Conservation (phyloP, 129 eudicot genomes). For the Gnaphalium uliginosum region DNA sequence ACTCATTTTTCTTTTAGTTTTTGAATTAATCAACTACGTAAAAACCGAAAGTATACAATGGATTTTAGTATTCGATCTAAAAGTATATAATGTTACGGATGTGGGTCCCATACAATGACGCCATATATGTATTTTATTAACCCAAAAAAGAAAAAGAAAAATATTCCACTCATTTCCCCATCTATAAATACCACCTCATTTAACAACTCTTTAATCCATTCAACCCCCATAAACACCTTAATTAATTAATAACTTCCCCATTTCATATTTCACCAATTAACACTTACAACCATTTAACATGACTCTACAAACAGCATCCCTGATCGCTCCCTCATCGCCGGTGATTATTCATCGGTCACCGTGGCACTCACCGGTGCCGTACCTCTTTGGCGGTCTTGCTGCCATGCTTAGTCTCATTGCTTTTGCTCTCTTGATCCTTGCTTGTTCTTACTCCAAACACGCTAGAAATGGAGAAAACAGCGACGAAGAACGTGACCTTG, state of each 20-base stretch:
- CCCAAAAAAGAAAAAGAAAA: background rate
- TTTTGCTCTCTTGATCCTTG: conserved; percentile 64
- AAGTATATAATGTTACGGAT: background rate
- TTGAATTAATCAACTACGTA: no score
- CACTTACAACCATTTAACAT: conserved; percentile 2
- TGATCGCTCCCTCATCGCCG: conserved; percentile 28
- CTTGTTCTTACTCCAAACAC: conserved; percentile 69
- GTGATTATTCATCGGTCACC: conserved; percentile 43
- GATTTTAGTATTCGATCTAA: background rate
- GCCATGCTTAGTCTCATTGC: conserved; percentile 79
- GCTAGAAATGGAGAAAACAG: conserved; percentile 37
- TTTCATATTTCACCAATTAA: background rate
- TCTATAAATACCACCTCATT: conserved; percentile 35
- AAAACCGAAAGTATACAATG: background rate
- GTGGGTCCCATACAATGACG: conserved; percentile 12
- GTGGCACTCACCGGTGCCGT: conserved; percentile 84
- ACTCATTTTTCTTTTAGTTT: no score
- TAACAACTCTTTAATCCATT: conserved; percentile 21
- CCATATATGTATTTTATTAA: background rate
- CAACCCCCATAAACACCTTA: background rate
- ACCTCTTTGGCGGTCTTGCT: conserved; percentile 71
- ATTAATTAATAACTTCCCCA: background rate
- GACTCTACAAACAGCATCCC: conserved; percentile 24
- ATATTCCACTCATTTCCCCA: conserved; percentile 9
- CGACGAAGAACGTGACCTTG: conserved; percentile 42